Evolutionary conservation across 805 yeast species (phyloP).

Genomic region (Barnettozyma wickerhamii): DNA sequence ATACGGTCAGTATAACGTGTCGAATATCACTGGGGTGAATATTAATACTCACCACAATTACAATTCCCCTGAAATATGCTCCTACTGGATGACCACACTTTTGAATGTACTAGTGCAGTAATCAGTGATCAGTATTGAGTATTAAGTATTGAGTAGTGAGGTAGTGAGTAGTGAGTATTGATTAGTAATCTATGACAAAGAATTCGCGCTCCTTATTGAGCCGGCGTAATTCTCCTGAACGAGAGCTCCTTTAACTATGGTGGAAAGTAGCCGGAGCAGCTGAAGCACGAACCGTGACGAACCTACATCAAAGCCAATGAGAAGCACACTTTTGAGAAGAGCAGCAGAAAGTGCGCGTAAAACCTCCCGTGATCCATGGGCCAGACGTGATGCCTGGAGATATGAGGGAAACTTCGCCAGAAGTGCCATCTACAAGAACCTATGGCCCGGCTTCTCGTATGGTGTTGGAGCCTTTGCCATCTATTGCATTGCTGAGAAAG

Average conservation of each 20-base stretch:
- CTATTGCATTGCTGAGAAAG: conserved; percentile 42
- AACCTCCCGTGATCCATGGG: conserved; percentile 41
- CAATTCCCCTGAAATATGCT: no score
- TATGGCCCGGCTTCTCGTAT: conserved; percentile 77
- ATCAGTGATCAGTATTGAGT: no score
- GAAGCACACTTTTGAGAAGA: conserved; percentile 15
- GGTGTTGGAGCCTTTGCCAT: conserved; percentile 73
- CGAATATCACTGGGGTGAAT: no score
- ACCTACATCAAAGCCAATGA: no score
- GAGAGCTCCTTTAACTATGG: not conserved
- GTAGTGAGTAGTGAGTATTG: no score
- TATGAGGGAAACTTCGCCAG: conserved; percentile 78
- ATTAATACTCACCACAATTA: no score
- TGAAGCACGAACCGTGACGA: no score
- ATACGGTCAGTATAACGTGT: no score
- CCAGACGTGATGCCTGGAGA: conserved; percentile 84
- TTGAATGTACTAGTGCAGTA: no score
- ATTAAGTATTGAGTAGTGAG: no score
- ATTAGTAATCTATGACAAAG: not conserved
- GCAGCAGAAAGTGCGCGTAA: conserved; percentile 13
- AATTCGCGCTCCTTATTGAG: not conserved
- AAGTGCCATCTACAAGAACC: conserved; percentile 58
- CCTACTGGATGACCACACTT: no score
- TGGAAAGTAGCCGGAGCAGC: no score
- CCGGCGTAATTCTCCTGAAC: not conserved